Percentiles rank a stretch among this genome's conserved stretches.
phyloP scores from a whole-genome alignment of 208 protist species.

The Crithidia fasciculata region DNA sequence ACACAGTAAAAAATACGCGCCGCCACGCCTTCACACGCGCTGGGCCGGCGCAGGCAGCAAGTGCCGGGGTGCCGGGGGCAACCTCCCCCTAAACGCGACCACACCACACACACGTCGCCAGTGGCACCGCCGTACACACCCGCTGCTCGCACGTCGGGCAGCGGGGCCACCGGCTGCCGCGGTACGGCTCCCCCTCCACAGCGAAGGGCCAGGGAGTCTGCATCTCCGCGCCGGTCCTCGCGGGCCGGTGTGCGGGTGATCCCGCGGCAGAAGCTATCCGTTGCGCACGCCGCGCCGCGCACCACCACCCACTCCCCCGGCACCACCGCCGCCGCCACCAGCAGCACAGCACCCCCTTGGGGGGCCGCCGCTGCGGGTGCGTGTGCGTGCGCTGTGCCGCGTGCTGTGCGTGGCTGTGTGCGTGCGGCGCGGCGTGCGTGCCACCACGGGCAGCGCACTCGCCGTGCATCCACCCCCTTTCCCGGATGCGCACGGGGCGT shows the following conservation, averaged over 20 bases:
- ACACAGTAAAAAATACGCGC: not conserved
- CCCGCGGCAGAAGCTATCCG: constrained; percentile 29
- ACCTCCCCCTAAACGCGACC: constrained; percentile 14
- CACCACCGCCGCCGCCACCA: no score
- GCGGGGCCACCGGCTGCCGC: constrained; percentile 33
- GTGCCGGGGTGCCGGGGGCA: constrained; percentile 58
- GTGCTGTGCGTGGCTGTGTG: not conserved
- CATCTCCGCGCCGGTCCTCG: constrained; percentile 28
- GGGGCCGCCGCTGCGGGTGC: no score
- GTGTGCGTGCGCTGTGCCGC: no score
- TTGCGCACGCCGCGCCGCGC: constrained; percentile 10
- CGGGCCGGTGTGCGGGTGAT: constrained; percentile 33
- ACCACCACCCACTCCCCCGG: constrained; percentile 1
- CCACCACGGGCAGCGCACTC: constrained; percentile 28
- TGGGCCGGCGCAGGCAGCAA: constrained; percentile 46
- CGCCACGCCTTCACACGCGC: not conserved
- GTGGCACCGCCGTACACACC: constrained; percentile 43
- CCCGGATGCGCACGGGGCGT: constrained; percentile 19
- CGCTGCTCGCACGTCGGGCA: constrained; percentile 29
- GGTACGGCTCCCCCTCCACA: constrained; percentile 26
- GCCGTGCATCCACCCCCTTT: constrained; percentile 28
- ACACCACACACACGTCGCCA: not conserved
- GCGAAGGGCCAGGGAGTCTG: constrained; percentile 25
- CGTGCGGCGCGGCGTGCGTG: constrained; percentile 6
- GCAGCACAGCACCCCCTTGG: no score